Base-by-base conservation (phyloP, 2,329 filamentous ascomycete genomes). In the Coleophoma cylindrospora region DNA sequence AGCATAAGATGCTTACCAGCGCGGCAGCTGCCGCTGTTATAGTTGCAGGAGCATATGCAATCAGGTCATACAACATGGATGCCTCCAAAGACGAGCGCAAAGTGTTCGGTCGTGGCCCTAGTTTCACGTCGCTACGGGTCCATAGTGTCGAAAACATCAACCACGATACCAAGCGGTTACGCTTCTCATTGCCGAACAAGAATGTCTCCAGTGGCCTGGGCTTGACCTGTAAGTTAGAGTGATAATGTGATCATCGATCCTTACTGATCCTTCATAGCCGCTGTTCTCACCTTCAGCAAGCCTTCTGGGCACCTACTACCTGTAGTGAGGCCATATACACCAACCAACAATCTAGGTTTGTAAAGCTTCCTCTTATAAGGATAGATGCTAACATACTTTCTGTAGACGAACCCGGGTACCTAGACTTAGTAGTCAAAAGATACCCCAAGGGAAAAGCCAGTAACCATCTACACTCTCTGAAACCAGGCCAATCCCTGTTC, bases 371-470 rank as follows among this genome's bases (percentile, higher is more conserved):
- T 19, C 6, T 43, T 3, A 1, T 27, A 19, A 12, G 14, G 12
- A 43, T 43, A 43, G 11, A 17, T 47, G 32, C 51, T 36, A 40
- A 27, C 2, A 2, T 11, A 13, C 62, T 5, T 47, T 19, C 12
- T 40, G 5, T 34, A 77, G 79, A 81, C 36, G 71, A 81, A 36
- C 71, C 73, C 2, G 84, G 84, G 6, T 71, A 71, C 50, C 58
- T 89, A 7, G 82, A 87, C 10, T 69, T 89, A 15, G 68, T 88
- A 43, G 75, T 89, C 13, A 89, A 89, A 66, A 72, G 77, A 50
- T 89, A 89, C 59, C 83, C 84, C 2, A 68, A 76, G 47, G 86
- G 86, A 53, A 81, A 80, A 66, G 77, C 78, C 40, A 85, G 80
- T 58, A 75, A 72, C 0, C 77, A 89, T 58, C 69, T 89, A n/a